Evolutionary conservation across 495 filamentous ascomycete genomes (phyloP).

Genomic region (Daldinia vernicosa): DNA sequence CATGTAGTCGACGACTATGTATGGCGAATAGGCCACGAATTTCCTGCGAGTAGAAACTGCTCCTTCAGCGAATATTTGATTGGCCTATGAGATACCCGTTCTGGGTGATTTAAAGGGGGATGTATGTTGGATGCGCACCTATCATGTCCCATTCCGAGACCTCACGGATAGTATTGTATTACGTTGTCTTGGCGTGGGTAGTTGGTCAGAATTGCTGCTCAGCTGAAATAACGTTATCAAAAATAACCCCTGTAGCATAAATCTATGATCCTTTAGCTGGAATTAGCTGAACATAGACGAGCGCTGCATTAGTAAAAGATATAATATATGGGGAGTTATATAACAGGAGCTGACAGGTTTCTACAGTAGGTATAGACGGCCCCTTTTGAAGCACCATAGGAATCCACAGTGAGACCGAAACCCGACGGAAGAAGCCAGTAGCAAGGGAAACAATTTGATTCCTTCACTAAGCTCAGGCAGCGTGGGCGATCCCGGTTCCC

Average conservation of each 20-base stretch:
- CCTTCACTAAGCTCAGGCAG: slow-evolving; percentile 14
- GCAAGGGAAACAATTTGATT: slow-evolving; percentile 18
- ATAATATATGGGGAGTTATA: neutral
- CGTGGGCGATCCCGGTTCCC: slow-evolving; percentile 22
- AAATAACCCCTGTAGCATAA: neutral
- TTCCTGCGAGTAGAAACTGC: neutral
- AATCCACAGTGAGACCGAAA: slow-evolving; percentile 3
- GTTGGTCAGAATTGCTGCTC: slow-evolving; percentile 3
- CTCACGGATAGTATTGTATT: neutral
- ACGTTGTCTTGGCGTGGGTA: neutral
- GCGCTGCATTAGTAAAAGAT: neutral
- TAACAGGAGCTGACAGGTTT: slow-evolving; percentile 3
- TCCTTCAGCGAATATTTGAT: neutral
- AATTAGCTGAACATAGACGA: neutral
- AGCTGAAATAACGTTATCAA: slow-evolving; percentile 8
- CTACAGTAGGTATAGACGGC: neutral
- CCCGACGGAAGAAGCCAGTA: slow-evolving; percentile 11
- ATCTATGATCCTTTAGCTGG: neutral
- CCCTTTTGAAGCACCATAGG: neutral
- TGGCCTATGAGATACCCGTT: slow-evolving; percentile 8
- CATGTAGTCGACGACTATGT: neutral
- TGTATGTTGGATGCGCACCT: slow-evolving; percentile 14
- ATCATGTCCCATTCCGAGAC: slow-evolving; percentile 14
- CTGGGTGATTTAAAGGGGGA: slow-evolving; percentile 18
- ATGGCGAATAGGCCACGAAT: neutral